Evolutionary conservation across 2,329 filamentous ascomycete genomes (phyloP).

Genomic region (Sporothrix pallida): DNA sequence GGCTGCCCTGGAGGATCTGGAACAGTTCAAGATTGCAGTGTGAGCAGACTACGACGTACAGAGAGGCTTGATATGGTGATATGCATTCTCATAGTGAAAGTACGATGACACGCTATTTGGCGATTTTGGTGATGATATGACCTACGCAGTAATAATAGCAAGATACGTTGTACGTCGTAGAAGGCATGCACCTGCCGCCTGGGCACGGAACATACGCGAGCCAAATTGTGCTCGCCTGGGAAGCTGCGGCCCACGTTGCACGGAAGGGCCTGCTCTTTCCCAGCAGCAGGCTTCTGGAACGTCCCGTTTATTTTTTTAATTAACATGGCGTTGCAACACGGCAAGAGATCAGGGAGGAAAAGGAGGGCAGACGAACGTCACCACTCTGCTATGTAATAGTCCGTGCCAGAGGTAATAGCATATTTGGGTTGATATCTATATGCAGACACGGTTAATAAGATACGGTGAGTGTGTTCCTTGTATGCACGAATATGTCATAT

Average conservation of each 20-base stretch:
- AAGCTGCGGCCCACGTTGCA: constrained; percentile 26
- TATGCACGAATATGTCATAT: constrained; percentile 21
- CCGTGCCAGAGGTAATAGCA: constrained; percentile 8
- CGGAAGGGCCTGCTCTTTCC: constrained; percentile 21
- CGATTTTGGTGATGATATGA: neutral
- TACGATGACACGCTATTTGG: neutral
- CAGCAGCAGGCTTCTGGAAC: constrained; percentile 25
- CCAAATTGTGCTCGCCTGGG: constrained; percentile 18
- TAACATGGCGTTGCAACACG: constrained; percentile 14
- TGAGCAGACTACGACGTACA: neutral
- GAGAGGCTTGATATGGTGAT: constrained; percentile 13
- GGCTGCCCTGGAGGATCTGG: neutral
- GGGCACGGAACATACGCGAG: constrained; percentile 11
- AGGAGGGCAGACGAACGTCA: constrained; percentile 13
- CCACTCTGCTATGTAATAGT: constrained; percentile 3
- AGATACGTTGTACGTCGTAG: too few relatives aligned
- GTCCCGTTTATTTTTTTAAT: constrained; percentile 14
- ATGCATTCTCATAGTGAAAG: neutral
- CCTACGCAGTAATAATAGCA: neutral
- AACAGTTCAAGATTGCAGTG: constrained; percentile 20
- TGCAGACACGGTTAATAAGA: neutral
- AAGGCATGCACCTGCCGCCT: neutral
- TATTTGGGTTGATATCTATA: neutral
- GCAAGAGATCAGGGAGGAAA: constrained; percentile 5
- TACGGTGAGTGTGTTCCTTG: neutral